Evolutionary conservation across 768 basidiomycete species (phyloP).

Genomic region (Leccinum sublutescens): DNA sequence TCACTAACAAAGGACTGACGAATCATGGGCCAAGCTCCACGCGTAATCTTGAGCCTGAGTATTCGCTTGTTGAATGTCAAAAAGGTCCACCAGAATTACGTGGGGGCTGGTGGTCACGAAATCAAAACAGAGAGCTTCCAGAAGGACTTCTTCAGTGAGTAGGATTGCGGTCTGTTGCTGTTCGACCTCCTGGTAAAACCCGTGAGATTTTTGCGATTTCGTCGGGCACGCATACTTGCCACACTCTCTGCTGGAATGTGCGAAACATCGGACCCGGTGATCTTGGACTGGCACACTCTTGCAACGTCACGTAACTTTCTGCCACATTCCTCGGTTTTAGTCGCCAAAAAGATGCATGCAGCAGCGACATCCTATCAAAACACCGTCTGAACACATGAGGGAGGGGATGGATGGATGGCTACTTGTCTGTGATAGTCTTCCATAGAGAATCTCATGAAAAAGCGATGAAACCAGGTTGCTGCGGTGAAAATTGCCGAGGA

Average conservation of each 20-base stretch:
- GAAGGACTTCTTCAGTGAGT: slow-evolving; percentile 70
- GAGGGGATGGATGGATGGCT: slow-evolving; percentile 6
- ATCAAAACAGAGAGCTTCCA: slow-evolving; percentile 86
- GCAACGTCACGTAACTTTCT: slow-evolving; percentile 86
- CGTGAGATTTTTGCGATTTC: background rate
- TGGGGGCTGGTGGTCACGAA: slow-evolving; percentile 79
- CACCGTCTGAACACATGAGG: slow-evolving; percentile 10
- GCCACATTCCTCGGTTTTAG: slow-evolving; percentile 90
- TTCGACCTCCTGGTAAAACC: slow-evolving; percentile 64
- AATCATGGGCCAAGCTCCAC: slow-evolving; percentile 87
- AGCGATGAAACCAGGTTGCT: slow-evolving; percentile 88
- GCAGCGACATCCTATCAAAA: slow-evolving; percentile 71
- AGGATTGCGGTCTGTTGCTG: slow-evolving; percentile 67
- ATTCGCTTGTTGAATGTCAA: slow-evolving; percentile 52
- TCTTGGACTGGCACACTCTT: slow-evolving; percentile 68
- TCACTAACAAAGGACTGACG: slow-evolving; percentile 46
- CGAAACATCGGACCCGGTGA: slow-evolving; percentile 51
- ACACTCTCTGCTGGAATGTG: slow-evolving; percentile 63
- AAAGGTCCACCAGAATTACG: slow-evolving; percentile 69
- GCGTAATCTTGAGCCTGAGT: slow-evolving; percentile 64
- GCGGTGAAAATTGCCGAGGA: slow-evolving; percentile 83
- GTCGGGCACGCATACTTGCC: slow-evolving; percentile 39
- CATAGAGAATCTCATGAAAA: slow-evolving; percentile 86
- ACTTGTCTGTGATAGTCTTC: slow-evolving; percentile 80
- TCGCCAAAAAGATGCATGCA: slow-evolving; percentile 82